These are phyloP conservation scores for Fusarium pseudonygamai DNA, from an alignment of 2,329 filamentous ascomycete genomes.

Conservation along the genomic window DNA sequence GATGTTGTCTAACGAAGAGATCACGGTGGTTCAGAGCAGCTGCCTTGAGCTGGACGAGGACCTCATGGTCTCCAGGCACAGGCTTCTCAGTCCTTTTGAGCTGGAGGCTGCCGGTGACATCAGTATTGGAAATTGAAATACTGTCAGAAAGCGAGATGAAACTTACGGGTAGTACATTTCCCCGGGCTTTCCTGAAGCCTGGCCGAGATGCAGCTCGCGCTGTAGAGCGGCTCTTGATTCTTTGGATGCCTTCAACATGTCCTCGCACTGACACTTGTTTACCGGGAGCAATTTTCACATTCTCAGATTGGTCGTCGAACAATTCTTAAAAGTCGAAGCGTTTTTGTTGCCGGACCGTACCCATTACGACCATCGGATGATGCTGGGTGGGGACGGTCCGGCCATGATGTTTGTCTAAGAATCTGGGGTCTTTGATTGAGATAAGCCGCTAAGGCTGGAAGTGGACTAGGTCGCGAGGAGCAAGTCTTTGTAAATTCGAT, in stretches of 20 bases:
- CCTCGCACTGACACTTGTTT: rapidly evolving
- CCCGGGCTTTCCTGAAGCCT: background rate
- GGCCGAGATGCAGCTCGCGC: background rate
- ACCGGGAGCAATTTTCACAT: background rate
- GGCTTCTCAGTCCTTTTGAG: background rate
- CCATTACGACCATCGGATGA: background rate
- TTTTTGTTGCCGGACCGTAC: background rate
- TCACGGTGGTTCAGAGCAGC: background rate
- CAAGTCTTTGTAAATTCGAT: background rate
- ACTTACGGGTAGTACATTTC: background rate
- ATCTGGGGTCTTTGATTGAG: background rate
- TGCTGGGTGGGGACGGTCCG: background rate
- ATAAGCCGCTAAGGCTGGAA: background rate
- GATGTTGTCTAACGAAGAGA: background rate
- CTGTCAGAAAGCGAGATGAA: background rate
- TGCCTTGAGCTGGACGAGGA: background rate
- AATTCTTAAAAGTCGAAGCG: background rate
- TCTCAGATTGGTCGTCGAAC: rapidly evolving
- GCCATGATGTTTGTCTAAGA: background rate
- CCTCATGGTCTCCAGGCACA: background rate
- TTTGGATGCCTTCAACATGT: background rate
- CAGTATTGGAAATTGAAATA: background rate
- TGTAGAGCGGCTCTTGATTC: background rate
- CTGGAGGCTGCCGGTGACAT: background rate
- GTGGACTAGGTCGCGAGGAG: background rate